These are phyloP conservation scores for Setaria viridis DNA, from an alignment of 202 grass and related monocot genomes.

Conservation along the genomic window DNA sequence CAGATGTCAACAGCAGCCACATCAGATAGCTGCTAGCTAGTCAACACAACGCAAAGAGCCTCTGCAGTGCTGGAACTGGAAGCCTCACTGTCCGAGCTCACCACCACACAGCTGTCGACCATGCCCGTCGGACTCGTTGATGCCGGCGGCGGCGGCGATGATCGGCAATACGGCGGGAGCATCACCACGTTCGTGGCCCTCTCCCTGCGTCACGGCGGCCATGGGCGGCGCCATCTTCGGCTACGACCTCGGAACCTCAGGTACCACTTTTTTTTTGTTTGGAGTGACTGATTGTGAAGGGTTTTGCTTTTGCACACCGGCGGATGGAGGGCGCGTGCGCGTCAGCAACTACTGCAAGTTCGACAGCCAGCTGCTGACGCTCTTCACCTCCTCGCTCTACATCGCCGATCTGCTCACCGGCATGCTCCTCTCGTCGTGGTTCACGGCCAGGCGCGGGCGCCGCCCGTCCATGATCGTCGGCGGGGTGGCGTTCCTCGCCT, in stretches of 20 bases:
- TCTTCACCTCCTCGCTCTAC: constrained; percentile 66
- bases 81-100: not conserved
- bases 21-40: not conserved
- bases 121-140: not conserved
- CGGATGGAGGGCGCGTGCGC: constrained; percentile 15
- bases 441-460: constrained; percentile 44
- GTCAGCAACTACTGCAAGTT: constrained; percentile 58
- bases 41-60: not conserved
- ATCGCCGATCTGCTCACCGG: constrained; percentile 54
- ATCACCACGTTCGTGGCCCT: constrained; percentile 51
- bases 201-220: constrained; percentile 52
- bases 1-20: not conserved
- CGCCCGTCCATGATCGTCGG: constrained; percentile 55
- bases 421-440: constrained; percentile 29
- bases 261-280: not conserved
- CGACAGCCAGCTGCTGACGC: constrained; percentile 49
- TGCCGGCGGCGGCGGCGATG: not conserved
- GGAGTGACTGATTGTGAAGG: not conserved
- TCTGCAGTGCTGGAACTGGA: not conserved
- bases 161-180: constrained; percentile 7
- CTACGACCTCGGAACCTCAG: constrained; percentile 47
- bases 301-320: not conserved
- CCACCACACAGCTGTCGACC: not conserved
- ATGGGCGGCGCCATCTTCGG: constrained; percentile 62
- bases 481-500: constrained; percentile 47